phyloP scores from a whole-genome alignment of 176 grass and related monocot species.

The Pontederia paniculata region DNA sequence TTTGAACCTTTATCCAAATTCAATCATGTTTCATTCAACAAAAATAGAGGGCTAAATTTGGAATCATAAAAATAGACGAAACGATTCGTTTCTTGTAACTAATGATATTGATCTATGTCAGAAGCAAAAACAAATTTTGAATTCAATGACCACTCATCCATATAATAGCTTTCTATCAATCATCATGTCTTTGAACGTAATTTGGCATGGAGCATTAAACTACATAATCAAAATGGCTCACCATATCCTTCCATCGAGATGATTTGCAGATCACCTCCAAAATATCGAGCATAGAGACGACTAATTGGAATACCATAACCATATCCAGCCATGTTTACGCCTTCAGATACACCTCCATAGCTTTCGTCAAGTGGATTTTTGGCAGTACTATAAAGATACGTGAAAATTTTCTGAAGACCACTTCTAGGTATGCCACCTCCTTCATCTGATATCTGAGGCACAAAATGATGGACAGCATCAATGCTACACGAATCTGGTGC shows the following conservation, averaged over 20 bases:
- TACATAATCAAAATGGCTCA: slow-evolving; percentile 23
- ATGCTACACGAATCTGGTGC: not conserved
- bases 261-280: slow-evolving; percentile 90
- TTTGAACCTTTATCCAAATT: no score
- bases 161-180: not conserved
- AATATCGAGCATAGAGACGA: slow-evolving; percentile 94
- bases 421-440: slow-evolving; percentile 96
- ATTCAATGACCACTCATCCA: no score
- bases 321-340: slow-evolving; percentile 89
- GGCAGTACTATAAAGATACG: slow-evolving; percentile 92
- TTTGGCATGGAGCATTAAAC: not conserved
- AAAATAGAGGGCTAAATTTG: no score
- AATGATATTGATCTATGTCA: no score
- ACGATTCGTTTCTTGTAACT: no score
- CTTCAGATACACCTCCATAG: slow-evolving; percentile 46
- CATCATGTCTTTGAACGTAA: not conserved
- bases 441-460: slow-evolving; percentile 85
- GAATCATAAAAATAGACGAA: no score
- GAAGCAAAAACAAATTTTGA: no score
- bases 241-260: slow-evolving; percentile 99
- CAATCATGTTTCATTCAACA: no score
- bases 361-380: slow-evolving; percentile 66
- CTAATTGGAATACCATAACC: slow-evolving; percentile 87
- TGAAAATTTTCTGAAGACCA: slow-evolving; percentile 84
- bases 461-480: not conserved